Percentiles rank a stretch among this genome's conserved stretches.
Evolutionary conservation across 1,284 basidiomycete species (phyloP).

Genomic region (Pterula multifida): DNA sequence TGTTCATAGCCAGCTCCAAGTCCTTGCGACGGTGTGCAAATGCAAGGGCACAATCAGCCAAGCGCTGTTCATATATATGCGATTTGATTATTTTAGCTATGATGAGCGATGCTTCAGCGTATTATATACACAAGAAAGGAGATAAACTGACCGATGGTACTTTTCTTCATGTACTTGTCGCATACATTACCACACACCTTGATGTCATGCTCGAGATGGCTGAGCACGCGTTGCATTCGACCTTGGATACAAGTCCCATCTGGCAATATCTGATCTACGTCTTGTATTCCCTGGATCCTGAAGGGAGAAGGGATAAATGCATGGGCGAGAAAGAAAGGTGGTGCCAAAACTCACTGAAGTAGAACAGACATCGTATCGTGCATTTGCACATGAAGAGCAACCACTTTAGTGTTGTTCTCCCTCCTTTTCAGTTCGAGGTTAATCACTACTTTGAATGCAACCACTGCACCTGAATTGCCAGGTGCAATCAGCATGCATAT

Average conservation of each 20-base stretch:
- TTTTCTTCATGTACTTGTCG: conserved; percentile 15
- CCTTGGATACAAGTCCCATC: conserved; percentile 9
- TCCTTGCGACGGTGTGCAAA: conserved; percentile 12
- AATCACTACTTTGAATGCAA: conserved; percentile 20
- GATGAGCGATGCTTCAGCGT: not conserved
- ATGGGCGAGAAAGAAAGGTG: not conserved
- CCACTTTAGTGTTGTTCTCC: conserved; percentile 18
- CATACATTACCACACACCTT: conserved; percentile 13
- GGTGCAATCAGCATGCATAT: conserved; percentile 18
- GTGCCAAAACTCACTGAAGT: conserved; percentile 11
- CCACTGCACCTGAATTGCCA: conserved; percentile 17
- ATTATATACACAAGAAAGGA: not conserved
- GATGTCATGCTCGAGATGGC: conserved; percentile 12
- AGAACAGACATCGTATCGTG: conserved; percentile 18
- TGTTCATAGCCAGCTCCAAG: conserved; percentile 8
- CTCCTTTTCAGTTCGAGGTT: conserved; percentile 18
- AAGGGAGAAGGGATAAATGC: not conserved
- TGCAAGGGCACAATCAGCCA: conserved; percentile 8
- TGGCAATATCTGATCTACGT: conserved; percentile 5
- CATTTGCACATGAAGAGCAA: conserved; percentile 16
- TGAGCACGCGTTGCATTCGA: conserved; percentile 10
- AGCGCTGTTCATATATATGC: conserved; percentile 10
- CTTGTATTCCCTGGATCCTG: conserved; percentile 10
- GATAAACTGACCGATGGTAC: conserved; percentile 13
- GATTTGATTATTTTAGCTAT: conserved; percentile 13